Conservation (phyloP, 116 monocot genomes). For the Posidonia oceanica region DNA sequence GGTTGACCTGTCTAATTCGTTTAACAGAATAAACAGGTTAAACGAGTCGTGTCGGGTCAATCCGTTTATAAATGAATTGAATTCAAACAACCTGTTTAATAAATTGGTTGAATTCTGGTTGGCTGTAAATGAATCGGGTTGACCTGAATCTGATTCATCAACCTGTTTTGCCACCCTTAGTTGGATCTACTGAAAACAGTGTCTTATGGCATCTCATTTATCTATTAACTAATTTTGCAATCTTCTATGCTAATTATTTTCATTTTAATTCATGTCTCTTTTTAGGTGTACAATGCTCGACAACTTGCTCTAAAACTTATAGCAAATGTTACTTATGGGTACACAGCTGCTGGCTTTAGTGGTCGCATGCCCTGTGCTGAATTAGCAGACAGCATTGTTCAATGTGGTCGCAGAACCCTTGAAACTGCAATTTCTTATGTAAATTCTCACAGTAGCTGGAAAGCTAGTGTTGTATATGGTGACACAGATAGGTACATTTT, state of each 20-base stretch:
- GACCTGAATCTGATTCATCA: too few species aligned
- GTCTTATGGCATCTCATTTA: too few species aligned
- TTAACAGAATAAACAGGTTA: too few species aligned
- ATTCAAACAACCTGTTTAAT: too few species aligned
- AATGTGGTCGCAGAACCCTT: constrained; percentile 92
- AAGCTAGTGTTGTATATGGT: constrained; percentile 90
- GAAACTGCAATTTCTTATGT: constrained; percentile 85
- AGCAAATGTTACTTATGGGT: constrained; percentile 97
- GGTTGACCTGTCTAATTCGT: too few species aligned
- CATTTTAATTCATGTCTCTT: constrained; percentile 1
- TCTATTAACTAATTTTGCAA: too few species aligned
- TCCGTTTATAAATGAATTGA: too few species aligned
- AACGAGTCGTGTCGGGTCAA: too few species aligned
- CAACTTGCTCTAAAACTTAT: constrained; percentile 98
- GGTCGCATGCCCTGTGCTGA: constrained; percentile 99
- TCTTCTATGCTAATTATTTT: not conserved
- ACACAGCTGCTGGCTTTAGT: constrained; percentile 99
- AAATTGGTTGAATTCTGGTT: too few species aligned
- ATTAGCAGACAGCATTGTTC: constrained; percentile 96
- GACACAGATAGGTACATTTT: constrained; percentile 83
- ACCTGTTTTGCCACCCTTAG: too few species aligned
- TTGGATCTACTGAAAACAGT: too few species aligned
- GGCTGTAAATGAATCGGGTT: too few species aligned
- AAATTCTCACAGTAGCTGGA: constrained; percentile 68
- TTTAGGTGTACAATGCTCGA: constrained; percentile 81